Evolutionary conservation across 106 monocot genomes (phyloP).

Genomic region (Allium sativum): DNA sequence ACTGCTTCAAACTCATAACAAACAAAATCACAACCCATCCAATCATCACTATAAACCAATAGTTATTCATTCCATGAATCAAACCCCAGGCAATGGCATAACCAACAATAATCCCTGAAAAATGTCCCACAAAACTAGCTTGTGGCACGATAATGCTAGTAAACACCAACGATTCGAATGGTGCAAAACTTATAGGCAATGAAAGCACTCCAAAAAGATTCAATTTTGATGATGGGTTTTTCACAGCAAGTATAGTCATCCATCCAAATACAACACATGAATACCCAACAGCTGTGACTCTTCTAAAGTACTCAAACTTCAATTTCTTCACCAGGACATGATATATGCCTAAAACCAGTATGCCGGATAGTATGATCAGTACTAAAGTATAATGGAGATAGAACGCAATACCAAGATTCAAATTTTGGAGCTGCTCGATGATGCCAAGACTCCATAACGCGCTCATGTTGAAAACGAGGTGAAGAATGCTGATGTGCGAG

Average conservation of each 20-base stretch:
- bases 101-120: conserved; percentile 88
- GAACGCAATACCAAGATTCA: conserved; percentile 64
- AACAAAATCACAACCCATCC: conserved; percentile 71
- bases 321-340: conserved; percentile 77
- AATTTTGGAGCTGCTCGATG: conserved; percentile 45
- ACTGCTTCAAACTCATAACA: conserved; percentile 62
- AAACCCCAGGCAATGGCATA: conserved; percentile 91
- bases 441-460: conserved; percentile 90
- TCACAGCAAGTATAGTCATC: conserved; percentile 96
- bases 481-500: conserved; percentile 82
- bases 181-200: conserved; percentile 91
- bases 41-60: conserved; percentile 79
- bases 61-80: conserved; percentile 94
- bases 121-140: conserved; percentile 90
- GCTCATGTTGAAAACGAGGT: conserved; percentile 88
- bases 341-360: conserved; percentile 57
- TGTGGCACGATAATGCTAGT: conserved; percentile 95
- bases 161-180: conserved; percentile 83
- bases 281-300: conserved; percentile 83
- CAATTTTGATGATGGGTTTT: conserved; percentile 84
- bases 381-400: conserved; percentile 88
- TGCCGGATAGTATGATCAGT: conserved; percentile 53
- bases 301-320: conserved; percentile 72
- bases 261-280: conserved; percentile 96
- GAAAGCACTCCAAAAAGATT: conserved; percentile 85